These are phyloP conservation scores for Trichoderma guizhouense DNA, from an alignment of 2,329 filamentous ascomycete genomes.

Conservation along the genomic window DNA sequence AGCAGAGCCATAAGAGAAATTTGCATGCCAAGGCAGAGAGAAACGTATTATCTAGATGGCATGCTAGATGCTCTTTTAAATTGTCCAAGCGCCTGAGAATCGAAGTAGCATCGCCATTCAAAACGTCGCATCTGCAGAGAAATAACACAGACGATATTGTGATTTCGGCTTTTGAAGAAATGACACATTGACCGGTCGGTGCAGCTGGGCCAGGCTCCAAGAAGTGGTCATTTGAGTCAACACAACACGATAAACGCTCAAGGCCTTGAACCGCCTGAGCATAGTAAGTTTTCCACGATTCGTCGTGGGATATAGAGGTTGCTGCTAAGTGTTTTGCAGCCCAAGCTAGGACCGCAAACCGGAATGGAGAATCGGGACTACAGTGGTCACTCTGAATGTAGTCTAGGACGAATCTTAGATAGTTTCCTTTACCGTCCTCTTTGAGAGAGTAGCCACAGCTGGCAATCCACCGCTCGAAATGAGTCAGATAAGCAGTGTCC, in stretches of 20 bases:
- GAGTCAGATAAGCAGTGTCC: background rate
- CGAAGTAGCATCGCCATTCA: background rate
- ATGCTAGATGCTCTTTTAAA: background rate
- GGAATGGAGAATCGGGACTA: background rate
- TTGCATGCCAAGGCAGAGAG: background rate
- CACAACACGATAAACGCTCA: background rate
- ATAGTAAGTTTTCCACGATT: background rate
- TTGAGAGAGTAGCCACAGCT: background rate
- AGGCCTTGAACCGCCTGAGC: background rate
- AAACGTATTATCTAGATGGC: background rate
- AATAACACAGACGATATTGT: background rate
- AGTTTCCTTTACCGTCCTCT: constrained; percentile 9
- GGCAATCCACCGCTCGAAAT: constrained; percentile 8
- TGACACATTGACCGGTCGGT: background rate
- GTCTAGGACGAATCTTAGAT: constrained; percentile 1
- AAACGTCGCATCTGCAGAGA: background rate
- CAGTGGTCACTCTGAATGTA: background rate
- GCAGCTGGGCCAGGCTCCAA: background rate
- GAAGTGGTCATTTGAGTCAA: background rate
- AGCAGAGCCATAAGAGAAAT: background rate
- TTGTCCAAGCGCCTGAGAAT: background rate
- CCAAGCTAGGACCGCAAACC: background rate
- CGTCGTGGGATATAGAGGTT: background rate
- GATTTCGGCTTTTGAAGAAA: background rate
- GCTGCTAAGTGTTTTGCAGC: background rate